Base-by-base conservation (phyloP, 148 eudicot species). In the Hydrangea macrophylla region DNA sequence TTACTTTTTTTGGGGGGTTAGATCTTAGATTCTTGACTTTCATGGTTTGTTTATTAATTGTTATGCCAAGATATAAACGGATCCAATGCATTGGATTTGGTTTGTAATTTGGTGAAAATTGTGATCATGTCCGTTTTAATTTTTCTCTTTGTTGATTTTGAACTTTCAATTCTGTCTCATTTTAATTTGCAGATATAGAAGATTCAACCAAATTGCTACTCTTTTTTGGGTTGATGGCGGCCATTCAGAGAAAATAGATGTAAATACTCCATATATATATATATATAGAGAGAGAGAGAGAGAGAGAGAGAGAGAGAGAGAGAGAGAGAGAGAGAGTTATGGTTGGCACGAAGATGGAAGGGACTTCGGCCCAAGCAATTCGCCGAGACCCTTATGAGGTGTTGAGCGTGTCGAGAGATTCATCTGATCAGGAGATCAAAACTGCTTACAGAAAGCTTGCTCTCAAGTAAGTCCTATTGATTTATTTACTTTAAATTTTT, bases 371-470 rank as follows among this genome's bases (percentile, higher is more conserved):
- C 63, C 81, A 78, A 4, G 82, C 70, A 20, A 70, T 79, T 64
- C 84, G 97, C 50, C 79, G 89, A 62, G 97, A 90, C 74, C 98
- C 97, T 10, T 90, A 94, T 70, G 89, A 94, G 80, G 98, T 94
- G 56, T 77, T 94, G 73, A 71, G 76, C 42, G 92, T 94, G 60
- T 60, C 96, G 1, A 86, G 79, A 66, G 97, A 92, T 33, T 79
- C 97, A 1, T 67, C 86, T 66, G 98, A 94, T 64, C 96, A 88
- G 68, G 97, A 94, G 37, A 94, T 94, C 69, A 94, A 94, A 67
- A 79, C 90, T 61, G 95, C 98, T 73, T 94, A 94, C 56, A 83
- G 98, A 60, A 94, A 88, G 76, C 92, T 94, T 60, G 98, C 98
- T 57, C 97, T 93, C 69, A 93, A 93, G 98, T 93, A 76, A 75